Percentiles rank a stretch among this genome's conserved stretches.
Evolutionary conservation across 257 asterid genomes (phyloP).

Genomic region (Solanum etuberosum): DNA sequence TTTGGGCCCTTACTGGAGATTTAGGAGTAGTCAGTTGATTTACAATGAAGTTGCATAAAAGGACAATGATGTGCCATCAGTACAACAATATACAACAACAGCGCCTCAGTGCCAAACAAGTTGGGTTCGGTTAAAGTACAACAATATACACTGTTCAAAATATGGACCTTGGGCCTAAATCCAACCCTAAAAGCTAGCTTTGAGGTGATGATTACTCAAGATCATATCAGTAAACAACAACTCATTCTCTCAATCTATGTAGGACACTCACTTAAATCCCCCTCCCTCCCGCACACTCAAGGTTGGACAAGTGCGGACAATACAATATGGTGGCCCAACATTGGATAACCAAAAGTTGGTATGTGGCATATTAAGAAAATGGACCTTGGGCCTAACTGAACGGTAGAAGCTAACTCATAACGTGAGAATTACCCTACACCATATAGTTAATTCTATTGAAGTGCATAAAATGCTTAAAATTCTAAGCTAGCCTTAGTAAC

Average conservation of each 20-base stretch:
- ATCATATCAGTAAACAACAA: neutral
- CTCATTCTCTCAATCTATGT: neutral
- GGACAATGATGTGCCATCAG: neutral
- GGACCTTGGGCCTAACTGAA: neutral
- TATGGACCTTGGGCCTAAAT: neutral
- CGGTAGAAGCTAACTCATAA: neutral
- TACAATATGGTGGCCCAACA: neutral
- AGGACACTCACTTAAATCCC: neutral
- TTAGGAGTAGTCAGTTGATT: neutral
- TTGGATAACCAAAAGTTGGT: neutral
- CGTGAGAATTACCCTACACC: neutral
- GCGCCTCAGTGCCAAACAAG: neutral
- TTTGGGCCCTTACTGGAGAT: neutral
- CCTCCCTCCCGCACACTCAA: neutral
- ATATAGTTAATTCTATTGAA: neutral
- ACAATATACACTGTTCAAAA: neutral
- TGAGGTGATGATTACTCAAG: neutral
- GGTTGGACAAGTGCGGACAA: neutral
- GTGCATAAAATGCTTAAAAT: neutral
- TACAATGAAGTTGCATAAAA: neutral
- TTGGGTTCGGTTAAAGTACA: neutral
- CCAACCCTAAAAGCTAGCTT: neutral
- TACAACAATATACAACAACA: neutral
- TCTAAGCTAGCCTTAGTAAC: neutral
- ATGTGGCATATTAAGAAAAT: neutral